Conservation (phyloP, 208 protist species). For the Trypanosoma grayi region DNA sequence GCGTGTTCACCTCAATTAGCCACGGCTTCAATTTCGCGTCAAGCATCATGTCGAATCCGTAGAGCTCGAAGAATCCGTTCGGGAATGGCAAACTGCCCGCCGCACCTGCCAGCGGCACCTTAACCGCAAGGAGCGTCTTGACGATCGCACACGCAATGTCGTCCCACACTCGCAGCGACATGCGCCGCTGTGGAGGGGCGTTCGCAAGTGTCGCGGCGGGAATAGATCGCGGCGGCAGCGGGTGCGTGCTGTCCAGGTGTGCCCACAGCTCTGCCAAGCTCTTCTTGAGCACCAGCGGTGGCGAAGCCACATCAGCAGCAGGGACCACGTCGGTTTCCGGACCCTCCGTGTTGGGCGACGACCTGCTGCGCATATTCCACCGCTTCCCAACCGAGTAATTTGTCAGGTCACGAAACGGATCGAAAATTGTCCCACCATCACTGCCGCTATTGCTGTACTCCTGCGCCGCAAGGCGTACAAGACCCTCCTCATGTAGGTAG, state of each 20-base stretch:
- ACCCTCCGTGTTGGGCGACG: not conserved
- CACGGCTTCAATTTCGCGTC: constrained; percentile 64
- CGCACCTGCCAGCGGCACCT: constrained; percentile 32
- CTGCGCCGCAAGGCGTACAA: constrained; percentile 92
- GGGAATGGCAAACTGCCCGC: constrained; percentile 21
- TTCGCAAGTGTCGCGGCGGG: not conserved
- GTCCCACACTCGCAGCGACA: constrained; percentile 46
- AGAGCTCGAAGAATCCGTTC: constrained; percentile 86
- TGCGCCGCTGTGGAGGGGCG: not conserved
- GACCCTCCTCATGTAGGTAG: constrained; percentile 91
- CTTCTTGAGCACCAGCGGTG: constrained; percentile 62
- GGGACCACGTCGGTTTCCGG: not conserved
- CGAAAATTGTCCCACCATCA: constrained; percentile 13
- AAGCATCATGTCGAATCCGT: constrained; percentile 92
- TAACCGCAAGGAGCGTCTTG: constrained; percentile 64
- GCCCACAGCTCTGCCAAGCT: constrained; percentile 57
- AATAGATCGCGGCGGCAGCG: not conserved
- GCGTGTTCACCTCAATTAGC: constrained; percentile 91
- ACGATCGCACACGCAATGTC: constrained; percentile 71
- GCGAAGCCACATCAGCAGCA: not conserved
- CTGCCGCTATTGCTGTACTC: constrained; percentile 51
- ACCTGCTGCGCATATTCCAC: constrained; percentile 20
- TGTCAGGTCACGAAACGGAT: constrained; percentile 87
- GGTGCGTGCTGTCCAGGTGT: constrained; percentile 38
- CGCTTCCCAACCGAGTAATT: constrained; percentile 90